Evolutionary conservation across 2,329 filamentous ascomycete genomes (phyloP), one percentile per base, ranked within the genome.

Genomic region (Xylaria multiplex): DNA sequence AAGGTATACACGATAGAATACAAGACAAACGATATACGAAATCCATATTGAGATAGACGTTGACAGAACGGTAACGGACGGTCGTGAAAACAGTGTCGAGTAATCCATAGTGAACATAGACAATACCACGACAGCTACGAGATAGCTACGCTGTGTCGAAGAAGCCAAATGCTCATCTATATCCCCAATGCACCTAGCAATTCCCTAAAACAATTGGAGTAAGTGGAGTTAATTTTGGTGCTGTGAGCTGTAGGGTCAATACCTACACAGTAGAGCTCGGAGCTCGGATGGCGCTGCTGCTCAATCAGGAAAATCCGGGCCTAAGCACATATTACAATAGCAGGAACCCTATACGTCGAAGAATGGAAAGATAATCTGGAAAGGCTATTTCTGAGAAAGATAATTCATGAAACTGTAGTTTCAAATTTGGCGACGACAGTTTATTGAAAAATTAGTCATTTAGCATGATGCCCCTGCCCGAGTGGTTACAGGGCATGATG

Each of bases 261-360:
- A 27, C 19, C 19, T 19, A 19, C 27, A 27, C 5, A 27, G 27
- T 40, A 35, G 53, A 22, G 22, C 45, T 59, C 56, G 56, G 56
- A 59, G 43, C 30, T 49, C 43, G 56, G 45, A 16, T 42, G 14
- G 37, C 37, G 37, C 54, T 7, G 27, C 24, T 59, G 30, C 56
- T 59, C 43, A 59, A 59, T 59, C 24, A 59, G 56, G 56, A 59
- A 59, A 59, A 59, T 32, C 56, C 56, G 56, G 56, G n/a, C 11
- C 40, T 6, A 16, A 27, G 5, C 32, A 14, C 6, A 22, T 45
- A 56, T 45, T 45, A 45, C 53, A 56, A 30, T 56, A 56, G 22
- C 52, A 37, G 52, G 19, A 35, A 37, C 16, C 8, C 55, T 22
- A 58, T 46, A 46, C n/a, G n/a, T 37, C 19, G 19, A 48, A 49